Evolutionary conservation across 2,329 filamentous ascomycete genomes (phyloP), one percentile per base, ranked within the genome.

Genomic region (Blumeriella jaapii): DNA sequence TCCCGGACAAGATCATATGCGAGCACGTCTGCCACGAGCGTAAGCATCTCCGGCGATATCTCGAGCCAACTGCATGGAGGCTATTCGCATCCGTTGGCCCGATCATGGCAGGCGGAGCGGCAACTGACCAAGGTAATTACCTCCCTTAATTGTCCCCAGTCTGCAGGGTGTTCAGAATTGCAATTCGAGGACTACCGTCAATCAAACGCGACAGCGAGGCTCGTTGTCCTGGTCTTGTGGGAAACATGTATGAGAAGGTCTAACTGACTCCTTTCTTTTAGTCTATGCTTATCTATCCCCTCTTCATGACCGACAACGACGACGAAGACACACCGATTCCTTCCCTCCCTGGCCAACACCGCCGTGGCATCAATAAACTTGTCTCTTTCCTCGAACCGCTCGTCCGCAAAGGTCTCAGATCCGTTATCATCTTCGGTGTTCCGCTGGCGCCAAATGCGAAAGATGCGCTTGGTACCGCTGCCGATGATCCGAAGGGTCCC

Each of bases 251-350:
- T n/a, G n/a, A n/a, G n/a, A n/a, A n/a, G n/a, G n/a, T n/a, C n/a
- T n/a, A n/a, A n/a, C n/a, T n/a, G n/a, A n/a, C n/a, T n/a, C n/a
- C n/a, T n/a, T n/a, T n/a, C n/a, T n/a, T n/a, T n/a, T n/a, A 94
- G 85, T 91, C 87, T 23, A 96, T 96, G 91, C 79, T 98, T 53
- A 95, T 98, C 54, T 96, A 93, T 62, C 91, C 91, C 9, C 71
- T 98, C 48, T 98, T 98, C 65, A 75, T 98, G 47, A 93, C 91
- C 53, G 91, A 98, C 61, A 75, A 83, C 55, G 82, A 89, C 22
- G 84, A 96, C 54, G 89, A 96, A 63, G 83, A 95, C 64, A 82
- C 79, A 10, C 69, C 82, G 11, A 93, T 98, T 38, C 80, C 87
- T 32, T 94, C 87, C 13, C 73, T 98, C 3, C 91, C 91, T 1